Conservation (phyloP, 2,329 filamentous ascomycete genomes). For the Endocalyx cinctus region DNA sequence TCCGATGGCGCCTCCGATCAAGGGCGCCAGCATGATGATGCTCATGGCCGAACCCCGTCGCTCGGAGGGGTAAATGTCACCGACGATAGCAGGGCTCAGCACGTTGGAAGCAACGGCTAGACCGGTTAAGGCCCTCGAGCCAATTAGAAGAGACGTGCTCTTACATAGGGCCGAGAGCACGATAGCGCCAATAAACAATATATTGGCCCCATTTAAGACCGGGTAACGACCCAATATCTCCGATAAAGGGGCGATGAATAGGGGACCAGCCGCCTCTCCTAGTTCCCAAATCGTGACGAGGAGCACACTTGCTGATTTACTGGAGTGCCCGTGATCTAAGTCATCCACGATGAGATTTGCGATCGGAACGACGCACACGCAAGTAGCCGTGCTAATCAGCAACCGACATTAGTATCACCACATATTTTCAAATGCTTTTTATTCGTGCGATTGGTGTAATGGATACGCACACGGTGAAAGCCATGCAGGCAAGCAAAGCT, state of each 20-base stretch:
- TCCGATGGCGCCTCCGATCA: slow-evolving; percentile 53
- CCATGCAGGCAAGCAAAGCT: slow-evolving; percentile 47
- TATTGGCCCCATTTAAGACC: slow-evolving; percentile 50
- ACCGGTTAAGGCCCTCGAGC: slow-evolving; percentile 54
- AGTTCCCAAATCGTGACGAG: slow-evolving; percentile 70
- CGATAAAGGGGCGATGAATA: slow-evolving; percentile 57
- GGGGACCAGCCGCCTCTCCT: slow-evolving; percentile 57
- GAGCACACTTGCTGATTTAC: slow-evolving; percentile 48
- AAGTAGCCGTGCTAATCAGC: slow-evolving; percentile 48
- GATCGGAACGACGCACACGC: slow-evolving; percentile 51
- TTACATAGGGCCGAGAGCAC: slow-evolving; percentile 41
- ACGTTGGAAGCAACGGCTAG: slow-evolving; percentile 61
- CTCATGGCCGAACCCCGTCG: slow-evolving; percentile 56
- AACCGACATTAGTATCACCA: not conserved
- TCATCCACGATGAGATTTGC: slow-evolving; percentile 47
- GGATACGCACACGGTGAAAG: slow-evolving; percentile 48
- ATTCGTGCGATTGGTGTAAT: not conserved
- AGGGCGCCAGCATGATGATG: slow-evolving; percentile 50
- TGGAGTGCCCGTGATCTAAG: slow-evolving; percentile 31
- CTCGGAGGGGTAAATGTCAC: slow-evolving; percentile 57
- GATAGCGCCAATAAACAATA: slow-evolving; percentile 46
- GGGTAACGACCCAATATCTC: slow-evolving; percentile 55
- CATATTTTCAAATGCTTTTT: slow-evolving; percentile 1
- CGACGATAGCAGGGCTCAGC: slow-evolving; percentile 58
- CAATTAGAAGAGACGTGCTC: slow-evolving; percentile 43